Evolutionary conservation across 345 rosid species (phyloP).

Genomic region (Clausena lansium): DNA sequence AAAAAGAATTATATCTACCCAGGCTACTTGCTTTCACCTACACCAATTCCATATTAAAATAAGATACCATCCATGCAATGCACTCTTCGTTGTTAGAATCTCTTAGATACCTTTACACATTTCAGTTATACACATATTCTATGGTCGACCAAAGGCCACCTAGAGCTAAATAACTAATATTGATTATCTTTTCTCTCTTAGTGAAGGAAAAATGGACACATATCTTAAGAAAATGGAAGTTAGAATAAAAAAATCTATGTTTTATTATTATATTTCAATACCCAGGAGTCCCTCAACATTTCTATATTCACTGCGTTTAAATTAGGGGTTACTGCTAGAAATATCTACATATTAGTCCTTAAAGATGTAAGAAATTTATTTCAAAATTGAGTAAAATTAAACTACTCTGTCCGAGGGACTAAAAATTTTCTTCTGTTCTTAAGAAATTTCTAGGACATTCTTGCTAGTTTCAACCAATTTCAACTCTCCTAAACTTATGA

Average conservation of each 20-base stretch:
- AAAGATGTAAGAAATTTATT: background rate
- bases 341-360: background rate
- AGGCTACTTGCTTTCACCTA: background rate
- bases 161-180: background rate
- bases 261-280: too few relatives aligned
- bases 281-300: background rate
- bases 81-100: background rate
- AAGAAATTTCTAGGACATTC: background rate
- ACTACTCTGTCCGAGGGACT: background rate
- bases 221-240: too few relatives aligned
- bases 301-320: background rate
- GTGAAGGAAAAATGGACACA: too few relatives aligned
- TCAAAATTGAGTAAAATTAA: background rate
- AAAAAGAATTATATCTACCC: background rate
- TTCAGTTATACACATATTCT: background rate
- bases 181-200: background rate
- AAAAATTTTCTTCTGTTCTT: background rate
- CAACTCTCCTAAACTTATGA: background rate
- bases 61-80: background rate
- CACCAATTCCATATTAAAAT: background rate
- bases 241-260: too few relatives aligned
- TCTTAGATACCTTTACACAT: background rate
- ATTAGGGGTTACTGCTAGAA: background rate
- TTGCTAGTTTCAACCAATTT: background rate
- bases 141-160: background rate